A percentile compares a stretch with the other conserved stretches of the same genome.
These are phyloP conservation scores for Escallonia rubra DNA, from an alignment of 129 eudicot genomes.

Conservation along the genomic window DNA sequence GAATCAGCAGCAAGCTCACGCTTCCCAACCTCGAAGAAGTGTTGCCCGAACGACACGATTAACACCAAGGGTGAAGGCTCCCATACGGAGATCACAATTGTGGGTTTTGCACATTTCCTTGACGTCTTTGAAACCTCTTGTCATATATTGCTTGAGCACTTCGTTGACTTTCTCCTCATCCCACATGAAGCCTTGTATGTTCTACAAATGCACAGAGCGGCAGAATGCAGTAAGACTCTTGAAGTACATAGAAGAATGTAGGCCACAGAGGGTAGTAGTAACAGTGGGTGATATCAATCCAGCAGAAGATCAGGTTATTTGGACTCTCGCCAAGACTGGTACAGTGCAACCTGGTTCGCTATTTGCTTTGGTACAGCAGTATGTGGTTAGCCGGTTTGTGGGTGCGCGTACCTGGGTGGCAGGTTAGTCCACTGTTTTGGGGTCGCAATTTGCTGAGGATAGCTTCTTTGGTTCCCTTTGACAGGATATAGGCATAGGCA, in stretches of 20 bases:
- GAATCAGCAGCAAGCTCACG: constrained; percentile 23
- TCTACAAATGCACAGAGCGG: constrained; percentile 28
- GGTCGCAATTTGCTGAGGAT: too few species aligned
- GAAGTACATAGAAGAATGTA: too few species aligned
- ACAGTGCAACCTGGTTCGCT: too few species aligned
- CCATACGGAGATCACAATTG: constrained; percentile 96
- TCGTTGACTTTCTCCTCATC: constrained; percentile 79
- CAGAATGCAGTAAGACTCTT: background rate
- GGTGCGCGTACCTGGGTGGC: too few species aligned
- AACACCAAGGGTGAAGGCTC: constrained; percentile 89
- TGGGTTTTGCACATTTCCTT: constrained; percentile 93
- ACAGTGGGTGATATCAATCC: background rate
- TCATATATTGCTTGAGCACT: constrained; percentile 87
- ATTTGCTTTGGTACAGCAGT: too few species aligned
- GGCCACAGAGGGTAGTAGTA: background rate
- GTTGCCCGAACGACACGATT: constrained; percentile 97
- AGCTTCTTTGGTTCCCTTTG: too few species aligned
- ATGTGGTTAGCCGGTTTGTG: too few species aligned
- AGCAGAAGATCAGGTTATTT: too few species aligned
- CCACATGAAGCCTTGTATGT: constrained; percentile 99
- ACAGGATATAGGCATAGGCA: too few species aligned
- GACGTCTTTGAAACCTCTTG: constrained; percentile 69
- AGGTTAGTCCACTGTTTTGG: too few species aligned
- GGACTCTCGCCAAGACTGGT: too few species aligned
- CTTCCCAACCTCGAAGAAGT: constrained; percentile 98